Conservation (phyloP, 768 basidiomycete species). For the Favolaschia claudopus region DNA sequence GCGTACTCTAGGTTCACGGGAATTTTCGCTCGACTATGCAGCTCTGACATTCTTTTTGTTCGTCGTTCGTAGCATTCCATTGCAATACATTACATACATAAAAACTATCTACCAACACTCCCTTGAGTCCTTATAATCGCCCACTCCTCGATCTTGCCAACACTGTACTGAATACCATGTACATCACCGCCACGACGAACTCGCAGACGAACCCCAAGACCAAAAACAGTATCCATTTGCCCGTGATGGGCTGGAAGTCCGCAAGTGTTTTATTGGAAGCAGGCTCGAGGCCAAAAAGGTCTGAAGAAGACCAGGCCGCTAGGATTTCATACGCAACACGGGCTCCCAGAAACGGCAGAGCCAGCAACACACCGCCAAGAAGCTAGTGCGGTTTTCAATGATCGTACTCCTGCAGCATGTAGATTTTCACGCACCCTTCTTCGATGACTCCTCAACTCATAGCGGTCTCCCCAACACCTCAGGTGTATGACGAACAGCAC, state of each 20-base stretch:
- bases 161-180: slow-evolving; percentile 54
- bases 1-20: slow-evolving; percentile 62
- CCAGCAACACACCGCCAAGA: slow-evolving; percentile 58
- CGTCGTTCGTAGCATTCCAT: slow-evolving; percentile 2
- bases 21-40: slow-evolving; percentile 81
- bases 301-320: slow-evolving; percentile 62
- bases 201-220: slow-evolving; percentile 70
- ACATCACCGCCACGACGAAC: slow-evolving; percentile 57
- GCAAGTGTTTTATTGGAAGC: slow-evolving; percentile 53
- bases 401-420: not conserved
- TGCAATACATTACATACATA: slow-evolving; percentile 23
- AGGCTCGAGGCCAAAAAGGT: slow-evolving; percentile 45
- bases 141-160: slow-evolving; percentile 10
- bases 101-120: slow-evolving; percentile 21
- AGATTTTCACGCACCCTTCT: slow-evolving; percentile 45
- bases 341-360: slow-evolving; percentile 67
- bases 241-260: slow-evolving; percentile 63
- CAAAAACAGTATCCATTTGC: slow-evolving; percentile 66
- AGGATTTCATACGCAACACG: slow-evolving; percentile 66
- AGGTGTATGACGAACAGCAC: slow-evolving; percentile 48
- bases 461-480: slow-evolving; percentile 54
- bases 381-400: slow-evolving; percentile 48
- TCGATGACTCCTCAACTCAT: slow-evolving; percentile 54
- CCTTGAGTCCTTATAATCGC: slow-evolving; percentile 12
- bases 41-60: slow-evolving; percentile 56